Evolutionary conservation across 495 filamentous ascomycete species (phyloP).

Genomic region (Trichoderma gamsii): DNA sequence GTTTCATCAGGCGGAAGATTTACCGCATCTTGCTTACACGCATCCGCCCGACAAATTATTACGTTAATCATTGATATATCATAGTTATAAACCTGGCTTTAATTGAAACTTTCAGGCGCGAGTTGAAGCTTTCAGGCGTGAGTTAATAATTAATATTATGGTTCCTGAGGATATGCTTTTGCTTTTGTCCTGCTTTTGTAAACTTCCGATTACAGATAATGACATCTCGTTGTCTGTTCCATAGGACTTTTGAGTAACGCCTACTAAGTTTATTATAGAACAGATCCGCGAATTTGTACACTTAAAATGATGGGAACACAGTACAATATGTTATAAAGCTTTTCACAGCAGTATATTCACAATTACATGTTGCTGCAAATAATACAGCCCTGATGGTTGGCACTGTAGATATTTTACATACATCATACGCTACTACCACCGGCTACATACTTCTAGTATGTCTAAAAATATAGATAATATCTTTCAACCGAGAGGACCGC

Average conservation of each 20-base stretch:
- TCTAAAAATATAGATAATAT: background rate
- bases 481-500: background rate
- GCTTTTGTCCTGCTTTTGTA: background rate
- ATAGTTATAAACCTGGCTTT: background rate
- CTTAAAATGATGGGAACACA: too few relatives aligned
- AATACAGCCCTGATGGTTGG: too few relatives aligned
- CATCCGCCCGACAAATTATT: background rate
- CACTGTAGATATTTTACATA: background rate
- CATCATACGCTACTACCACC: background rate
- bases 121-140: background rate
- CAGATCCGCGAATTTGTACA: too few relatives aligned
- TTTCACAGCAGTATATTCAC: too few relatives aligned
- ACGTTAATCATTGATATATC: background rate
- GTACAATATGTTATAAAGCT: too few relatives aligned
- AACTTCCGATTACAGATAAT: too few relatives aligned
- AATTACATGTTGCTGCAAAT: too few relatives aligned
- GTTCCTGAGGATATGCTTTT: background rate
- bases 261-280: too few relatives aligned
- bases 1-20: background rate
- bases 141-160: background rate
- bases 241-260: too few relatives aligned
- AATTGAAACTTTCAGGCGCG: background rate
- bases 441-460: background rate
- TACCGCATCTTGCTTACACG: background rate
- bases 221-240: too few relatives aligned